Percentiles rank a stretch among this genome's conserved stretches.
phyloP scores from a whole-genome alignment of 1,284 basidiomycete species.

The Malassezia nana region DNA sequence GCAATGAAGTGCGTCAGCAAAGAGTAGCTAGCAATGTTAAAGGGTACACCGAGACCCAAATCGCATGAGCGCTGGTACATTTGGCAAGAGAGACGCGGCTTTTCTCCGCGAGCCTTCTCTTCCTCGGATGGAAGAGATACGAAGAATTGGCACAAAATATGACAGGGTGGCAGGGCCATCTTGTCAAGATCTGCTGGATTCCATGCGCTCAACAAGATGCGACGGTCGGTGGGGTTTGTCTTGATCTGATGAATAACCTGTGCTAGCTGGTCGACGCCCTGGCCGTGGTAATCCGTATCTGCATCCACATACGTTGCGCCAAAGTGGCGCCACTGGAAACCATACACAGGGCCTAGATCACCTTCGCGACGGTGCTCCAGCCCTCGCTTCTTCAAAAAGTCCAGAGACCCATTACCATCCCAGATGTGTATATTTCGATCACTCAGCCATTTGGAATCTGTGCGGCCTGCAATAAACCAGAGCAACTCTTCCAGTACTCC shows the following conservation, averaged over 20 bases:
- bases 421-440: slow-evolving; percentile 88
- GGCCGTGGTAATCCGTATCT: slow-evolving; percentile 64
- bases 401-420: slow-evolving; percentile 88
- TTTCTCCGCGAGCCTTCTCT: slow-evolving; percentile 8
- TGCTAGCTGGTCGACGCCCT: slow-evolving; percentile 85
- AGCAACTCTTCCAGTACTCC: slow-evolving; percentile 89
- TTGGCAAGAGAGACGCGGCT: slow-evolving; percentile 63
- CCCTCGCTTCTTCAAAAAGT: slow-evolving; percentile 75
- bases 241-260: slow-evolving; percentile 86
- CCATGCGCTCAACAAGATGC: slow-evolving; percentile 95
- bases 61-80: slow-evolving; percentile 99
- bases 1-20: slow-evolving; percentile 95
- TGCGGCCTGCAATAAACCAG: slow-evolving; percentile 83
- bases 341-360: slow-evolving; percentile 91
- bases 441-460: slow-evolving; percentile 68
- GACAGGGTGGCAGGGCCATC: slow-evolving; percentile 96
- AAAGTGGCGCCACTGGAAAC: slow-evolving; percentile 98
- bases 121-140: slow-evolving; percentile 65
- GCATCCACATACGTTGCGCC: slow-evolving; percentile 78
- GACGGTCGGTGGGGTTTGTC: slow-evolving; percentile 80
- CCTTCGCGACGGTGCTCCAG: slow-evolving; percentile 74
- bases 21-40: slow-evolving; percentile 97
- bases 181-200: slow-evolving; percentile 81
- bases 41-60: slow-evolving; percentile 79
- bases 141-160: slow-evolving; percentile 98